phyloP scores from a whole-genome alignment of 805 yeast genomes.

The Priceomyces carsonii region DNA sequence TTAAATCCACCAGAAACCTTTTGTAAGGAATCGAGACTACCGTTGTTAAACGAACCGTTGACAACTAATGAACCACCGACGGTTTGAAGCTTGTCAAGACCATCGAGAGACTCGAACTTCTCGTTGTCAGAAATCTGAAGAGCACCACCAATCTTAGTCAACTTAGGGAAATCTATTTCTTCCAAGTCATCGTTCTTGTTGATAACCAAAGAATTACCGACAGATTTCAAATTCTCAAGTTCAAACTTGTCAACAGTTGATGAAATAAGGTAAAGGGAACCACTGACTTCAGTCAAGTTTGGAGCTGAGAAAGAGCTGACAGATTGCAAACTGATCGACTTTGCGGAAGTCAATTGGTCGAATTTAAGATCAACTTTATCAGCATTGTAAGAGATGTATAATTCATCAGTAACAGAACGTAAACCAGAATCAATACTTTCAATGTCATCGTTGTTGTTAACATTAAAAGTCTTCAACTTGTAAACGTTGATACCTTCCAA shows the following conservation, averaged over 20 bases:
- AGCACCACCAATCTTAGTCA: constrained; percentile 88
- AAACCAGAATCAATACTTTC: constrained; percentile 70
- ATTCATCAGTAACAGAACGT: constrained; percentile 67
- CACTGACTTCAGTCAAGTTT: constrained; percentile 69
- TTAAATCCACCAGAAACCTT: constrained; percentile 92
- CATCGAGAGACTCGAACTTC: constrained; percentile 60
- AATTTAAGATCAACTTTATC: constrained; percentile 68
- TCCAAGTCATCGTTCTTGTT: constrained; percentile 72
- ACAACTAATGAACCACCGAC: constrained; percentile 88
- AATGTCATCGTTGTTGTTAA: constrained; percentile 89
- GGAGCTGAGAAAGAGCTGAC: constrained; percentile 72
- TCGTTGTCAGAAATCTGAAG: constrained; percentile 87
- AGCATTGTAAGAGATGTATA: constrained; percentile 86
- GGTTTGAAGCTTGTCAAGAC: constrained; percentile 70
- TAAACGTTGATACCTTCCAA: constrained; percentile 64
- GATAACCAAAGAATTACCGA: constrained; percentile 84
- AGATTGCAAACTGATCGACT: constrained; percentile 83
- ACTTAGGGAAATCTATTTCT: constrained; percentile 64
- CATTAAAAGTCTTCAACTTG: constrained; percentile 56
- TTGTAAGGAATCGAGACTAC: constrained; percentile 69
- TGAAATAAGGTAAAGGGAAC: constrained; percentile 78
- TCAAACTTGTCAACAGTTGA: constrained; percentile 62
- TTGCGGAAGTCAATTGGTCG: constrained; percentile 77
- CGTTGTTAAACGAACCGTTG: constrained; percentile 77
- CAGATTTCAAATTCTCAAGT: constrained; percentile 52